These are phyloP conservation scores for Phytomonas serpens DNA, from an alignment of 208 protist genomes.

Conservation along the genomic window DNA sequence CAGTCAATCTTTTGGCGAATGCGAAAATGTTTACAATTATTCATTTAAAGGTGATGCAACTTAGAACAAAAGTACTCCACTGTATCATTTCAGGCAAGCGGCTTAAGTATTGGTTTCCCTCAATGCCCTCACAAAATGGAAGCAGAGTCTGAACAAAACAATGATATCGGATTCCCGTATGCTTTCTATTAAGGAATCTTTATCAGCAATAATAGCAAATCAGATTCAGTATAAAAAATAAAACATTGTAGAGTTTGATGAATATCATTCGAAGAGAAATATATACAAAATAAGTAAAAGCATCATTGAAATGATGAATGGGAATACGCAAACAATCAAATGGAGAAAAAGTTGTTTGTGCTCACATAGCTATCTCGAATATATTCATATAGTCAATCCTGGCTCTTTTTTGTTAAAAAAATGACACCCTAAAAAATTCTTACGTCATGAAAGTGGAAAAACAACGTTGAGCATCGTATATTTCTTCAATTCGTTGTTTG, in stretches of 20 bases:
- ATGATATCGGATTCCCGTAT: neutral
- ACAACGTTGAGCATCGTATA: neutral
- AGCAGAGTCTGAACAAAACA: neutral
- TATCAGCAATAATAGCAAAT: slow-evolving; percentile 12
- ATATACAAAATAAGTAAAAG: slow-evolving; percentile 17
- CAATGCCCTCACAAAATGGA: neutral
- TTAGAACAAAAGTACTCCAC: neutral
- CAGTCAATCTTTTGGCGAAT: neutral
- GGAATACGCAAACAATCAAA: neutral
- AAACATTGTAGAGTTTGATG: slow-evolving; percentile 10
- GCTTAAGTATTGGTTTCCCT: neutral
- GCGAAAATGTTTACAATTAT: neutral
- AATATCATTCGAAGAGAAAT: slow-evolving; percentile 9
- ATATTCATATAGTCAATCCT: neutral
- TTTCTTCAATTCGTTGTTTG: neutral
- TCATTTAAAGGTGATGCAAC: neutral
- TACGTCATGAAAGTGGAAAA: neutral
- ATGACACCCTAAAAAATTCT: neutral
- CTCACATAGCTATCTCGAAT: neutral
- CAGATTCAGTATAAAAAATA: slow-evolving; percentile 11
- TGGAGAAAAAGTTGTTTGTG: neutral
- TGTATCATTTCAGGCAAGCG: neutral
- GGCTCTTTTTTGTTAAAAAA: neutral
- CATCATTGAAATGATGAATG: slow-evolving; percentile 11
- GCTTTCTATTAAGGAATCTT: neutral